These are phyloP conservation scores for Trebouxia gelatinosa DNA, from an alignment of 163 green algal species.

Conservation along the genomic window DNA sequence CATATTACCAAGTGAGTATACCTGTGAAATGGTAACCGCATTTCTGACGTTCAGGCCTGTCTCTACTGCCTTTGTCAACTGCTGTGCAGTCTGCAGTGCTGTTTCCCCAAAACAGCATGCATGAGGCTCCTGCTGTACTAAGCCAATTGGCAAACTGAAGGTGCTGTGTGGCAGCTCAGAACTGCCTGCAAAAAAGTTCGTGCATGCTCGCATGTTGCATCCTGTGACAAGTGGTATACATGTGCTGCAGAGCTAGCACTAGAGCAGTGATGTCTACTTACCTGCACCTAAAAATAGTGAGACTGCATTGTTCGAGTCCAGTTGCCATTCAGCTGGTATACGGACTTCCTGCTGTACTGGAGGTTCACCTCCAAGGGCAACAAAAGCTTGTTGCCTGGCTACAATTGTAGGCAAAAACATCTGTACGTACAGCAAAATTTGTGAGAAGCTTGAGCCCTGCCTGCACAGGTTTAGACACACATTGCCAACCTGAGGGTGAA, in stretches of 20 bases:
- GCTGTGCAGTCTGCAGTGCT: not conserved
- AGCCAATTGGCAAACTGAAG: not conserved
- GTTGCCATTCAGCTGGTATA: constrained; percentile 6
- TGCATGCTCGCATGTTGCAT: not conserved
- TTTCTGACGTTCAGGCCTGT: constrained; percentile 3
- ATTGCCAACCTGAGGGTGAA: constrained; percentile 16
- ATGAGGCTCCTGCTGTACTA: not conserved
- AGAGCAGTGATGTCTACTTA: not conserved
- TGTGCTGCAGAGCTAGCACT: not conserved
- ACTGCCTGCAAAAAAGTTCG: not conserved
- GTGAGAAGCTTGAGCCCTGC: not conserved
- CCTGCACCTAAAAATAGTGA: constrained; percentile 3
- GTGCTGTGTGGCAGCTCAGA: not conserved
- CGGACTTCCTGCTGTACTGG: not conserved
- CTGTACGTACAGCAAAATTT: not conserved
- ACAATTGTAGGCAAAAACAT: not conserved
- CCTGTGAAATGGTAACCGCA: not conserved
- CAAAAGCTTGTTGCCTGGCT: constrained; percentile 5
- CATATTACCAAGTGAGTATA: not conserved
- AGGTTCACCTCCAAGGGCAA: not conserved
- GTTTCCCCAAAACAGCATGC: constrained; percentile 11
- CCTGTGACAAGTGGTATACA: not conserved
- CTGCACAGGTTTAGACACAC: not conserved
- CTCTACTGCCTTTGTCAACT: constrained; percentile 3
- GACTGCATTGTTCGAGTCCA: not conserved